Conservation (phyloP, 192 early-diverging fungal species). For the Backusella mclennaniae region DNA sequence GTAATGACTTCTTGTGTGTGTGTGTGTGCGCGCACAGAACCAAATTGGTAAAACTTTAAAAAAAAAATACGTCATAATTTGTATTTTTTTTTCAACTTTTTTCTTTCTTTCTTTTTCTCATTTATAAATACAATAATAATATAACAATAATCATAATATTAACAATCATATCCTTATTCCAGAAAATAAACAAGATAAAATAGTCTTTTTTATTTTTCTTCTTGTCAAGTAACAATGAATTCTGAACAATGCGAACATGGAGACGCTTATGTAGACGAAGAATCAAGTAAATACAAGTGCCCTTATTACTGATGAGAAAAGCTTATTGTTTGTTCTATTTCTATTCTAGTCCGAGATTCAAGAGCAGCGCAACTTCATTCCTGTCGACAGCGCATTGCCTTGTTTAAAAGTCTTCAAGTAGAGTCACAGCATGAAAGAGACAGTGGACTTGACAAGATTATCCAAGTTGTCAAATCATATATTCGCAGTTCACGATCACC, state of each 20-base stretch:
- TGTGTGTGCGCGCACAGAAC: neutral
- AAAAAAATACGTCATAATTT: neutral
- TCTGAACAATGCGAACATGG: conserved; percentile 3
- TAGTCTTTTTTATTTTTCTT: neutral
- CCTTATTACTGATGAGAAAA: neutral
- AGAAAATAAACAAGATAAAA: neutral
- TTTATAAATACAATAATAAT: neutral
- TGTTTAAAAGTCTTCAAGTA: conserved; percentile 37
- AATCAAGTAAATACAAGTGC: neutral
- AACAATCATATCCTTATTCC: neutral
- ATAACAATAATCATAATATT: no score
- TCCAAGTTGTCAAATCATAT: conserved; percentile 42
- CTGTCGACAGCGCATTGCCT: conserved; percentile 33
- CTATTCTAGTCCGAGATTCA: conserved; percentile 20
- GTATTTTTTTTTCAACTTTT: neutral
- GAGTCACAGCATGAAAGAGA: conserved; percentile 17
- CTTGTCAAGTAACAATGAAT: conserved; percentile 1
- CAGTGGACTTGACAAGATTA: conserved; percentile 29
- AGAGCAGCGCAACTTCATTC: conserved; percentile 32
- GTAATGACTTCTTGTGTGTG: no score
- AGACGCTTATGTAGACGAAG: neutral
- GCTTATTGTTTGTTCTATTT: neutral
- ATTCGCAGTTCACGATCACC: conserved; percentile 27
- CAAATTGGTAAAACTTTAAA: neutral
- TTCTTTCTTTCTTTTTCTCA: neutral